Evolutionary conservation across 1,284 basidiomycete species (phyloP).

Genomic region (Austroboletus novae-zelandiae): DNA sequence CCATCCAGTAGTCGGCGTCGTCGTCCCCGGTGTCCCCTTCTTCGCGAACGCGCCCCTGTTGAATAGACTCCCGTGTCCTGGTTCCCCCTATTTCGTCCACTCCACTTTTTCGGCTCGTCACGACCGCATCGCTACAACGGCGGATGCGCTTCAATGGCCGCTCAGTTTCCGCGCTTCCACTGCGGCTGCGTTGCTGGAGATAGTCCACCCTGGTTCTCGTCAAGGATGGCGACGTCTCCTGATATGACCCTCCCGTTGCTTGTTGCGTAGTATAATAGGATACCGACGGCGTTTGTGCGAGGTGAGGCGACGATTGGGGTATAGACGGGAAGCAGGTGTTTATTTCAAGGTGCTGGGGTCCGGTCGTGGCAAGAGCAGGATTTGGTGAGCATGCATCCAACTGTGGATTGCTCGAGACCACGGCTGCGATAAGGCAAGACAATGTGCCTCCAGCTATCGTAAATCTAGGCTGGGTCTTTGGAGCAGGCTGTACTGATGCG

Average conservation of each 20-base stretch:
- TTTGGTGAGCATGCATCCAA: constrained; percentile 1
- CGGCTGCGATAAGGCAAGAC: constrained; percentile 7
- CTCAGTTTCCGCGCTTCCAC: constrained; percentile 23
- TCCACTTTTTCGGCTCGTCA: constrained; percentile 6
- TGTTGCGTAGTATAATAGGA: background rate
- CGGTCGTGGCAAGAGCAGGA: constrained; percentile 1
- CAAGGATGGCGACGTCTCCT: constrained; percentile 11
- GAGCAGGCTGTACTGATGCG: constrained; percentile 9
- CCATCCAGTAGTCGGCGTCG: constrained; percentile 16
- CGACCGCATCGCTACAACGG: constrained; percentile 11
- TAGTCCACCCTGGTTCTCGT: constrained; percentile 2
- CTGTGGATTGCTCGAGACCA: constrained; percentile 3
- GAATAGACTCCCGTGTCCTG: constrained; percentile 6
- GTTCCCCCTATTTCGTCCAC: constrained; percentile 14
- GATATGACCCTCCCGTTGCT: constrained; percentile 10
- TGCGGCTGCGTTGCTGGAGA: constrained; percentile 11
- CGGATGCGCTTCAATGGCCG: constrained; percentile 29
- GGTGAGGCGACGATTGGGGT: constrained; percentile 1
- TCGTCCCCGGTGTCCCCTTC: constrained; percentile 1
- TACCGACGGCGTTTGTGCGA: constrained; percentile 3
- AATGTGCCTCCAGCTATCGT: constrained; percentile 2
- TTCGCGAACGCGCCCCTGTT: constrained; percentile 2
- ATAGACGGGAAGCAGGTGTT: constrained; percentile 11
- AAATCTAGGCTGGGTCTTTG: constrained; percentile 6
- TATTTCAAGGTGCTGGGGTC: constrained; percentile 15